Percentiles rank a stretch among this genome's conserved stretches.
Evolutionary conservation across 768 basidiomycete species (phyloP).

Genomic region (Rhizopogon sp.): DNA sequence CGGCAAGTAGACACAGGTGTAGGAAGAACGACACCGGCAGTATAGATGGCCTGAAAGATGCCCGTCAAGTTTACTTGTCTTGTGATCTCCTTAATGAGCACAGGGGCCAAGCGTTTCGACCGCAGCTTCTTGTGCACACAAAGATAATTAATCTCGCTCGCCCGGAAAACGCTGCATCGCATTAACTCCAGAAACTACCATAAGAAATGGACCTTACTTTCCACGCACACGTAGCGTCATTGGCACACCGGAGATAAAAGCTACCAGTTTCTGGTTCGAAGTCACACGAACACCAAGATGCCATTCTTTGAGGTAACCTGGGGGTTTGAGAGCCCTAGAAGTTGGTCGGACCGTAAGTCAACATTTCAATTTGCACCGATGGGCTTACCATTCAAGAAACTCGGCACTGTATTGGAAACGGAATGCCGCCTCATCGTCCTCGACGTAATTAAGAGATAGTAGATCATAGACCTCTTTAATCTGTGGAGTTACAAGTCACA

Average conservation of each 20-base stretch:
- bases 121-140: constrained; percentile 97
- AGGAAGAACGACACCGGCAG: constrained; percentile 88
- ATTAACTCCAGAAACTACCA: constrained; percentile 4
- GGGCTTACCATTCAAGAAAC: constrained; percentile 79
- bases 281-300: constrained; percentile 91
- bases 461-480: constrained; percentile 90
- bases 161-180: constrained; percentile 52
- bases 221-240: constrained; percentile 78
- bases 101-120: constrained; percentile 90
- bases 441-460: constrained; percentile 91
- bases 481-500: constrained; percentile 32
- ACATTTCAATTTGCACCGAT: neutral
- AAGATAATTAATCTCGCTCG: constrained; percentile 95
- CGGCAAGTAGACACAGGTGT: constrained; percentile 87
- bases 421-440: constrained; percentile 94
- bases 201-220: constrained; percentile 48
- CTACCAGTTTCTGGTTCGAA: constrained; percentile 89
- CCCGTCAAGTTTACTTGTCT: constrained; percentile 85
- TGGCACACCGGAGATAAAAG: constrained; percentile 93
- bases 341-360: neutral
- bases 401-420: constrained; percentile 94
- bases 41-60: constrained; percentile 97
- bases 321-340: constrained; percentile 86
- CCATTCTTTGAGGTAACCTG: constrained; percentile 92
- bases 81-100: constrained; percentile 97